Conservation (phyloP, 257 asterid species). For the Penstemon eatonii region DNA sequence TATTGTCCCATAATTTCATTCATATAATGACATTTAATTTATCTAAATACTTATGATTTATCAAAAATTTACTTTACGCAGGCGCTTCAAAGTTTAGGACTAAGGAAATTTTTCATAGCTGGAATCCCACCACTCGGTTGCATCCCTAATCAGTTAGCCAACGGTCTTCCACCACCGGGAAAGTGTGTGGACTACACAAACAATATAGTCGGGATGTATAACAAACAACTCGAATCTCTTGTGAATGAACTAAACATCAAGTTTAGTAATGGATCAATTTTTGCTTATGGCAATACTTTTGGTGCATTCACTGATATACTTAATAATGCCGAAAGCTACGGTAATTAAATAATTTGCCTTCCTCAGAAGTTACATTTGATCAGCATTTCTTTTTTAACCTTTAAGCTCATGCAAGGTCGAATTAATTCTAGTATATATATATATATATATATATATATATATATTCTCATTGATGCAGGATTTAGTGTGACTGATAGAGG, state of each 20-base stretch:
- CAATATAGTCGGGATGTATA: slow-evolving; percentile 46
- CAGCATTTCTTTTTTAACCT: too few species aligned
- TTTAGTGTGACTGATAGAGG: slow-evolving; percentile 56
- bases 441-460: too few species aligned
- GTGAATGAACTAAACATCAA: slow-evolving; percentile 56
- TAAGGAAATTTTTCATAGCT: slow-evolving; percentile 55
- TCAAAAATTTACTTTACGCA: slow-evolving; percentile 16
- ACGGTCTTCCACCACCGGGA: slow-evolving; percentile 40
- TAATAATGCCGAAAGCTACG: slow-evolving; percentile 50
- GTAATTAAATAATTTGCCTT: slow-evolving; percentile 29
- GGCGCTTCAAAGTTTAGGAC: slow-evolving; percentile 59
- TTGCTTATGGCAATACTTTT: slow-evolving; percentile 58
- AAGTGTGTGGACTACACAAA: slow-evolving; percentile 52
- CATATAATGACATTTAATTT: too few species aligned
- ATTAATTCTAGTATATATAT: too few species aligned
- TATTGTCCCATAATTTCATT: too few species aligned
- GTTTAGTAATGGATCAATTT: slow-evolving; percentile 39
- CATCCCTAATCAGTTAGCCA: slow-evolving; percentile 71
- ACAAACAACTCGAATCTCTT: slow-evolving; percentile 40
- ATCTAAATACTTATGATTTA: neutral
- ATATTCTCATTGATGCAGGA: slow-evolving; percentile 36
- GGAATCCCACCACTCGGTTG: slow-evolving; percentile 84
- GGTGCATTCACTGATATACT: slow-evolving; percentile 54
- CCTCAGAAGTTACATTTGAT: too few species aligned
- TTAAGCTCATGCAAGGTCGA: too few species aligned